These are phyloP conservation scores for Paragyromitra xinjiangensis DNA, from an alignment of 495 filamentous ascomycete species.

Conservation along the genomic window DNA sequence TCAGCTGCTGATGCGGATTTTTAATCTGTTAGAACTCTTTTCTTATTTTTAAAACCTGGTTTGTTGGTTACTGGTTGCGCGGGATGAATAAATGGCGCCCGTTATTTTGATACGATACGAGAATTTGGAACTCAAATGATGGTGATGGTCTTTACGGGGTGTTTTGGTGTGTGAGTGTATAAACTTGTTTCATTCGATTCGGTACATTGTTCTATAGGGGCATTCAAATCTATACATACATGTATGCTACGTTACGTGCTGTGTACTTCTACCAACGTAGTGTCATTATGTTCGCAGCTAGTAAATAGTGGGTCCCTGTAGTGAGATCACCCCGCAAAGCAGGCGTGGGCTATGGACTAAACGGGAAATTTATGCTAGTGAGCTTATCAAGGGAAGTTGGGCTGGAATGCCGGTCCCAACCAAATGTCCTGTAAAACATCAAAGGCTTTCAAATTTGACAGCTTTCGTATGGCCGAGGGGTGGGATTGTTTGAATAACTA, in stretches of 20 bases:
- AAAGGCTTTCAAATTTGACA: no score
- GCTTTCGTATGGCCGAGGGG: no score
- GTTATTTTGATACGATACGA: slow-evolving; percentile 26
- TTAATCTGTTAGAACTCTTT: slow-evolving; percentile 47
- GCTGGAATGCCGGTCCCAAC: no score
- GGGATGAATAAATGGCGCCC: slow-evolving; percentile 47
- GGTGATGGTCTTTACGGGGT: slow-evolving; percentile 2
- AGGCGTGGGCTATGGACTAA: no score
- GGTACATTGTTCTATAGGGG: slow-evolving; percentile 47
- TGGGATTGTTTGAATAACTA: no score
- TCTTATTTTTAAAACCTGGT: neutral
- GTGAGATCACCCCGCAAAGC: no score
- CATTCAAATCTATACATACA: slow-evolving; percentile 12
- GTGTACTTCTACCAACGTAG: no score
- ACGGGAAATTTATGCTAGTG: no score
- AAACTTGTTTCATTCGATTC: slow-evolving; percentile 29
- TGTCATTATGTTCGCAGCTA: no score
- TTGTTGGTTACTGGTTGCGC: slow-evolving; percentile 15
- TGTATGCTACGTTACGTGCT: neutral
- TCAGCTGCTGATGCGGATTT: slow-evolving; percentile 40
- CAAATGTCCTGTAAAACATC: no score
- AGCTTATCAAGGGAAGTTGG: no score
- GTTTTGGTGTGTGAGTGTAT: slow-evolving; percentile 14
- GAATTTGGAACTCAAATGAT: slow-evolving; percentile 36
- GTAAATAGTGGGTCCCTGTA: no score